These are phyloP conservation scores for Scedosporium aurantiacum DNA, from an alignment of 2,329 filamentous ascomycete genomes.

Conservation along the genomic window DNA sequence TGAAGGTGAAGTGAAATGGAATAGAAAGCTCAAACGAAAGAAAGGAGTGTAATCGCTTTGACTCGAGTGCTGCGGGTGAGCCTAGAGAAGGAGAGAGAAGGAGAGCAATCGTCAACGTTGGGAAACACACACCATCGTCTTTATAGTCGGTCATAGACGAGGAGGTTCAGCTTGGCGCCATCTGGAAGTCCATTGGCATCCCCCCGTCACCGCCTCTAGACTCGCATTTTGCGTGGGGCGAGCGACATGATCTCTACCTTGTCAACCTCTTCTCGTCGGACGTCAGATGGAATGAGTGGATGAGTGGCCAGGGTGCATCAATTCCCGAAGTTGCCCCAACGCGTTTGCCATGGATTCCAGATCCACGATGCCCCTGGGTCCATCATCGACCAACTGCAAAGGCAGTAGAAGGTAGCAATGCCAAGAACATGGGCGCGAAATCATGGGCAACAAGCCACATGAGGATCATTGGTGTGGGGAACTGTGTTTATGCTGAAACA, in stretches of 20 bases:
- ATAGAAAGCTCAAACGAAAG: not conserved
- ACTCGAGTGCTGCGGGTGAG: not conserved
- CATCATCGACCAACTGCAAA: not conserved
- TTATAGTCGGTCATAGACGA: not conserved
- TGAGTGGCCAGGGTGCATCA: too few species aligned
- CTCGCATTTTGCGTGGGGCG: not conserved
- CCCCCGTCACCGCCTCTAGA: not conserved
- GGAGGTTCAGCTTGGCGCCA: not conserved
- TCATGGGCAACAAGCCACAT: not conserved
- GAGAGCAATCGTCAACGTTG: not conserved
- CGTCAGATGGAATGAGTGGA: too few species aligned
- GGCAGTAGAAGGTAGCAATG: not conserved
- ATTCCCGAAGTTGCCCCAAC: not conserved
- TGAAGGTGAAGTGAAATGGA: not conserved
- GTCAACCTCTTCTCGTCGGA: too few species aligned
- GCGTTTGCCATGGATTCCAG: not conserved
- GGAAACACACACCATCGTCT: not conserved
- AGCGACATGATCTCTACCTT: not conserved
- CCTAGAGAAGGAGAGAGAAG: not conserved
- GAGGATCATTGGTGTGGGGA: not conserved
- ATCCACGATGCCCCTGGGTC: not conserved
- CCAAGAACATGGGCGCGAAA: not conserved
- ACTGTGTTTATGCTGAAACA: not conserved
- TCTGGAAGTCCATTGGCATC: not conserved
- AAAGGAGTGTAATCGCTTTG: conserved; percentile 6